Evolutionary conservation across 352 stramenopile genomes (phyloP).

Genomic region (Phytophthora pinifolia): DNA sequence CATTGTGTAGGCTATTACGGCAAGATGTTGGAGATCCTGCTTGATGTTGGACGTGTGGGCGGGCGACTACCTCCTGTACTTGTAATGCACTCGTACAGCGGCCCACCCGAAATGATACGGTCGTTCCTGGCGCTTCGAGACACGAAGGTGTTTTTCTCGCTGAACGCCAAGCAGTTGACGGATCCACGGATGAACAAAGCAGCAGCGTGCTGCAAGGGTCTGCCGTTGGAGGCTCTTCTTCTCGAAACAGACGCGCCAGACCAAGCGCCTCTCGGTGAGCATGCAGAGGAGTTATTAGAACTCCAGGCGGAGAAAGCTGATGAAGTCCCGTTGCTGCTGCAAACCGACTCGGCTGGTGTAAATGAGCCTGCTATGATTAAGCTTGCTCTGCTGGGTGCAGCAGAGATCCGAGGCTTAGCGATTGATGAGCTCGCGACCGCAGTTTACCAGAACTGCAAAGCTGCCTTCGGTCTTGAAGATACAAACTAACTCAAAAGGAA

Average conservation of each 20-base stretch:
- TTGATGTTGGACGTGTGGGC: not conserved
- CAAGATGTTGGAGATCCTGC: constrained; percentile 65
- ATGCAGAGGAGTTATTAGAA: no score
- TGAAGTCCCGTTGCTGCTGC: constrained; percentile 18
- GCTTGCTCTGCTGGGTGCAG: constrained; percentile 44
- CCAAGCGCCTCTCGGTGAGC: constrained; percentile 39
- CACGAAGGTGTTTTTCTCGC: constrained; percentile 67
- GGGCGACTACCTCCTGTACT: constrained; percentile 45
- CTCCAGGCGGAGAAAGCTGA: no score
- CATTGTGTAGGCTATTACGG: constrained; percentile 77
- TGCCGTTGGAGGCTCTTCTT: constrained; percentile 53
- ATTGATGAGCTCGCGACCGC: constrained; percentile 35
- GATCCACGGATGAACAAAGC: constrained; percentile 41
- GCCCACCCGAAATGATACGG: constrained; percentile 51
- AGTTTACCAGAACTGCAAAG: constrained; percentile 42
- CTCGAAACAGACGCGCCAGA: constrained; percentile 80
- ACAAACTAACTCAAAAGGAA: not conserved
- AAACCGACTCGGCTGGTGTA: constrained; percentile 20
- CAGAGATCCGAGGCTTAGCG: constrained; percentile 35
- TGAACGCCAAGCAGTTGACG: constrained; percentile 72
- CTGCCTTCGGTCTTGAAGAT: constrained; percentile 38
- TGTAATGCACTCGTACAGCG: constrained; percentile 73
- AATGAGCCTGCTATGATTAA: constrained; percentile 62
- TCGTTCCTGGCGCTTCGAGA: constrained; percentile 45
- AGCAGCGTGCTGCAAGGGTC: constrained; percentile 31